Evolutionary conservation across 78 protist species (phyloP).

Genomic region (Speleostelium caveatum): DNA sequence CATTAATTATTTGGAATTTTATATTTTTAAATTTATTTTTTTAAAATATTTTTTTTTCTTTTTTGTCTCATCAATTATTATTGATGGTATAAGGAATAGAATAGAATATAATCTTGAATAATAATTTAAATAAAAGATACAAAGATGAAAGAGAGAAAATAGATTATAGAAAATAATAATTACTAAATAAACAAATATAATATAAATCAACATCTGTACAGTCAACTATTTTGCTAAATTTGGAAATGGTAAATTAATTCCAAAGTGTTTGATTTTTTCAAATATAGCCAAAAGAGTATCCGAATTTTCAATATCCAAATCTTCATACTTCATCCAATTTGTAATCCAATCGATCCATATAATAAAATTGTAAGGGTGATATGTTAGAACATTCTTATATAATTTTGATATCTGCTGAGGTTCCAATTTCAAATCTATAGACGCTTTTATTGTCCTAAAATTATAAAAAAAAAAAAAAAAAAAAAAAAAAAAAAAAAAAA

Average conservation of each 20-base stretch:
- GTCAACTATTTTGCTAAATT: too few species aligned
- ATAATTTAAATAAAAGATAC: too few species aligned
- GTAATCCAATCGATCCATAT: conserved; percentile 22
- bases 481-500: neutral
- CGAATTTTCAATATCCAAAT: neutral
- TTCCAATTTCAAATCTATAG: conserved; percentile 3
- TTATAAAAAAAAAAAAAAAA: conserved; percentile 1
- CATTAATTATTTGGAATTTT: too few species aligned
- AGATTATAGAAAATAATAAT: too few species aligned
- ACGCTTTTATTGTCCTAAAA: conserved; percentile 36
- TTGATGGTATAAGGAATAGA: too few species aligned
- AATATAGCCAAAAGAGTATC: neutral
- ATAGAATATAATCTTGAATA: too few species aligned
- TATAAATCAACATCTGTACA: too few species aligned
- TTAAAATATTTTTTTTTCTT: too few species aligned
- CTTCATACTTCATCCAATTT: conserved; percentile 8
- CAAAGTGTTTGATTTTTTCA: conserved; percentile 14
- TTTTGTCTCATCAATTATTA: too few species aligned
- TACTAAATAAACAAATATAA: too few species aligned
- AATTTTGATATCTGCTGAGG: conserved; percentile 51
- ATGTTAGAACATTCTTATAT: conserved; percentile 9
- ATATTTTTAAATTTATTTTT: too few species aligned
- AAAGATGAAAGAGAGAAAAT: too few species aligned
- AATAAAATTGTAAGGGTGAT: conserved; percentile 25
- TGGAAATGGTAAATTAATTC: conserved; percentile 42